Evolutionary conservation across 768 basidiomycete species (phyloP).

Genomic region (Antrodiella citrinella): DNA sequence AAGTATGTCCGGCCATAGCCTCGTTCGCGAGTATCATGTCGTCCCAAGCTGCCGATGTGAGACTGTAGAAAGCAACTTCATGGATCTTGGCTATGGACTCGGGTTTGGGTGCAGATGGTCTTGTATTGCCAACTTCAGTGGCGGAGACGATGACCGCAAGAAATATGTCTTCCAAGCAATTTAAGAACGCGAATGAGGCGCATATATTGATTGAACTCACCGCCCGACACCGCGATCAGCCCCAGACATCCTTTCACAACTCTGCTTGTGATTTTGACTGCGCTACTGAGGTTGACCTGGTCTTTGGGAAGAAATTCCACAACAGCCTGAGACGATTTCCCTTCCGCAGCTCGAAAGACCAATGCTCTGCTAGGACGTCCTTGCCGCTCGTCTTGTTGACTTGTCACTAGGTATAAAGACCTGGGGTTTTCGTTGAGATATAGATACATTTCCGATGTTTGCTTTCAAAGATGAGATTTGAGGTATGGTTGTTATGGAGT

Average conservation of each 20-base stretch:
- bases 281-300: slow-evolving; percentile 57
- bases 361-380: slow-evolving; percentile 58
- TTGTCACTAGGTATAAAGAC: slow-evolving; percentile 65
- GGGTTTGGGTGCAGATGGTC: slow-evolving; percentile 46
- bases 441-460: slow-evolving; percentile 49
- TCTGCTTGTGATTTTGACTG: slow-evolving; percentile 62
- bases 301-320: slow-evolving; percentile 79
- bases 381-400: slow-evolving; percentile 52
- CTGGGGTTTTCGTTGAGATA: slow-evolving; percentile 64
- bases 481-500: background rate
- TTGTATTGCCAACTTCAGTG: slow-evolving; percentile 65
- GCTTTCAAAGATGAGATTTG: background rate
- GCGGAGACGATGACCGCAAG: slow-evolving; percentile 74
- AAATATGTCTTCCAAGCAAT: slow-evolving; percentile 59
- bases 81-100: slow-evolving; percentile 79
- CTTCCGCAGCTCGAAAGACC: slow-evolving; percentile 59
- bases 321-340: slow-evolving; percentile 53
- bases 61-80: slow-evolving; percentile 82
- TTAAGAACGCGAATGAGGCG: slow-evolving; percentile 2
- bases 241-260: slow-evolving; percentile 81
- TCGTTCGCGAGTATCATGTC: slow-evolving; percentile 50
- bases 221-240: slow-evolving; percentile 64
- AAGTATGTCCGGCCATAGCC: slow-evolving; percentile 45
- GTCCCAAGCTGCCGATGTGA: slow-evolving; percentile 83
- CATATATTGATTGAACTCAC: slow-evolving; percentile 27